Evolutionary conservation across 257 asterid genomes (phyloP), one percentile per base, ranked within the genome.

Genomic region (Solanum arcanum): DNA sequence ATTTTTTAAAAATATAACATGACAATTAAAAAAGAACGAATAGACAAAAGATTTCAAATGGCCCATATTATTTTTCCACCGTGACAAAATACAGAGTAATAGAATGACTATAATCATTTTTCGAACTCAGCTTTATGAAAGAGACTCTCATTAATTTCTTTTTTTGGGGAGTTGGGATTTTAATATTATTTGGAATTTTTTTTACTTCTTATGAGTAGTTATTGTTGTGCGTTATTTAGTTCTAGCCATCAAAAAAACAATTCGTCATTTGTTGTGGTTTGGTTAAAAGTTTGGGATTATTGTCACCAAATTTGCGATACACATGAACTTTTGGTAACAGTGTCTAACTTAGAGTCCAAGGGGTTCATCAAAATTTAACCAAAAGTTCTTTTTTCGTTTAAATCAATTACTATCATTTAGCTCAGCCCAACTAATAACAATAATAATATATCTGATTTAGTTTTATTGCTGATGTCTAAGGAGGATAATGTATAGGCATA

Each of bases 51-150:
- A 9, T 89, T 86, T 77, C 89, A 88, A 81, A 86, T 89, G 92
- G 91, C 88, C 92, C 93, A 73, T 15, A 66, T n/a, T 83, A 78
- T 78, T 25, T 66, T 6, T 74, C 47, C 87, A 90, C 88, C 78
- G 59, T 46, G 39, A 56, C n/a, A 47, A 42, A 20, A 83, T 39
- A 76, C 47, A 35, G 29, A 35, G 31, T 37, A 74, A 74, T 23
- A 6, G 80, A 73, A 73, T 35, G 84, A 87, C 78, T 62, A 44
- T 78, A 46, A n/a, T 73, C 60, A 82, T 74, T 68, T 68, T 52
- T 49, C 3, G 21, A 31, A 15, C 23, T 46, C 81, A 46, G 41
- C 75, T 47, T 86, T 73, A 20, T 46, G 77, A 23, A 84, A 66
- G 39, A 25, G 56, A n/a, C 69, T 80, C 83, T 81, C 83, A 37